Evolutionary conservation across 306 rosid species (phyloP).

Genomic region (Gleditsia sinensis): DNA sequence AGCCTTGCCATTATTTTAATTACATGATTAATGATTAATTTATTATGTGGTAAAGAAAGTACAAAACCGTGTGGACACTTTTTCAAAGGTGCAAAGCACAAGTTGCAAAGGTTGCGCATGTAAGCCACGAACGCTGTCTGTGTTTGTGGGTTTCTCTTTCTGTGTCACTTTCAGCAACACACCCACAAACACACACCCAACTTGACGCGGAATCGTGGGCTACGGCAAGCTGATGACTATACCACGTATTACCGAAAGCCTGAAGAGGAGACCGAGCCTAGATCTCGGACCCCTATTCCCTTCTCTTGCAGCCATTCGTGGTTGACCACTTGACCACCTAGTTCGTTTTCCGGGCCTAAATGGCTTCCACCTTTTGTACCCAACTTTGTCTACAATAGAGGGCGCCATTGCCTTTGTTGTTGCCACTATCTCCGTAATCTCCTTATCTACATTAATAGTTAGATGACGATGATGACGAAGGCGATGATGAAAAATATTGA

Average conservation of each 20-base stretch:
- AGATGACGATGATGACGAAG: too few species aligned
- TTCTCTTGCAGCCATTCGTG: too few species aligned
- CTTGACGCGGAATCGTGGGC: constrained; percentile 49
- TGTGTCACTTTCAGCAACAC: constrained; percentile 29
- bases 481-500: too few species aligned
- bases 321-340: too few species aligned
- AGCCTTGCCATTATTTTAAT: too few species aligned
- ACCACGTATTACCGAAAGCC: too few species aligned
- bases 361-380: not conserved
- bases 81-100: constrained; percentile 30
- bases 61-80: constrained; percentile 6
- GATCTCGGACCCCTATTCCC: too few species aligned
- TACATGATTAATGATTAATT: too few species aligned
- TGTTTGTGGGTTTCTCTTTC: not conserved
- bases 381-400: constrained; percentile 52
- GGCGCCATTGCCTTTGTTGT: constrained; percentile 52
- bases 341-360: too few species aligned
- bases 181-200: too few species aligned
- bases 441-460: not conserved
- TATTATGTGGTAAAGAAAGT: constrained; percentile 1
- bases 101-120: constrained; percentile 27
- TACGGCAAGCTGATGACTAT: too few species aligned
- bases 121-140: constrained; percentile 22
- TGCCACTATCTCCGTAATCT: constrained; percentile 45
- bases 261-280: too few species aligned